Base-by-base conservation (phyloP, 176 grass and related monocot genomes). In the Oryza glumipatula region DNA sequence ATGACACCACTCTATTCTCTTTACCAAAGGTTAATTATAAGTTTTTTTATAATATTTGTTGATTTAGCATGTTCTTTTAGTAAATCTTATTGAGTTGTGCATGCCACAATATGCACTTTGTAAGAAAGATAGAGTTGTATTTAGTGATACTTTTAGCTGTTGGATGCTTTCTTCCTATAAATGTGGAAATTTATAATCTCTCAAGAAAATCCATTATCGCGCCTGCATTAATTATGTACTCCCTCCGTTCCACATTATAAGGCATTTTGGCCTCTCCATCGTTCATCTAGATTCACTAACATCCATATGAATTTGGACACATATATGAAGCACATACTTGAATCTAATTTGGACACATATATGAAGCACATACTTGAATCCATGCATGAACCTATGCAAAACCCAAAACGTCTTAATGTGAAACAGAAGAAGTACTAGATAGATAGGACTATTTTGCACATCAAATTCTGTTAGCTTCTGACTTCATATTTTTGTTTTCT, bases 1-100 rank as follows among this genome's bases (percentile, higher is more conserved):
- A 84, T 69, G 51, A 73, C 41, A 80, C 72, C 76, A 35, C 83
- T 77, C 7, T n/a, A 61, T 21, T 22, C 7, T 65, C 7, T 87
- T 90, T 74, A 41, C 39, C 39, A 41, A 41, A 41, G 39, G 38
- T 33, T 16, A 44, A 39, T 72, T 48, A 14, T 54, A 63, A 63
- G 13, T 24, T 49, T 85, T 26, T 84, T 46, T 49, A 12, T 49
- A 11, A 80, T 2, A 69, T 22, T 32, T 72, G 72, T 72, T 73
- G 21, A 51, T 77, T 78, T 41, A 65, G 22, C 41, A 70, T 71
- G 33, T 78, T 83, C 26, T 70, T 63, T 28, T 9, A 54, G 3
- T 61, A 70, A 24, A 36, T 76, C 39, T 6, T 58, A 17, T 28
- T 6, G 38, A 43, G 41, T 30, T 73, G 36, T 32, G 68, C 72